phyloP scores from a whole-genome alignment of 768 basidiomycete species.

The Mycena sanguinolenta region DNA sequence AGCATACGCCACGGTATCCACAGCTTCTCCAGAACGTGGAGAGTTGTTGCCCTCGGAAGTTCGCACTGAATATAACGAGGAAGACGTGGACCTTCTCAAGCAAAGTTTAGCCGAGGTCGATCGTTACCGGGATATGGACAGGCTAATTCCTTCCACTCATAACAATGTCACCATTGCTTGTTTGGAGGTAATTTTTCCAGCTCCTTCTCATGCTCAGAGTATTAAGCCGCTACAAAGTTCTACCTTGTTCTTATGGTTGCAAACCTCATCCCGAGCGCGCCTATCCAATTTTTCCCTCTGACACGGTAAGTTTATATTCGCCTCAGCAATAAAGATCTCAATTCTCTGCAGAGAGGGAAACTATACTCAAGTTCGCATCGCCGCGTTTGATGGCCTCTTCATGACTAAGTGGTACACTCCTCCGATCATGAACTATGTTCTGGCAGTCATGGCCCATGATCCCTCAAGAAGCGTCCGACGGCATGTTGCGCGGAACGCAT shows the following conservation, averaged over 20 bases:
- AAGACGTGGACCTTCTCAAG: conserved; percentile 79
- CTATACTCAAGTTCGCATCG: conserved; percentile 89
- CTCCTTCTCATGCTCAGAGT: conserved; percentile 1
- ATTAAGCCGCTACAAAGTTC: conserved; percentile 63
- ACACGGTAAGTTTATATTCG: conserved; percentile 76
- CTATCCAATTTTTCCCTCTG: conserved; percentile 85
- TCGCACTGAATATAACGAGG: conserved; percentile 72
- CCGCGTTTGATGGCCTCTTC: conserved; percentile 95
- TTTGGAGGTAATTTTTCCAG: conserved; percentile 74
- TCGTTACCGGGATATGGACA: conserved; percentile 94
- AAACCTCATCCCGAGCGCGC: conserved; percentile 82
- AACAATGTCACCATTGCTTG: conserved; percentile 94
- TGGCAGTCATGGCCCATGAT: conserved; percentile 89
- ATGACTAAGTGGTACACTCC: conserved; percentile 90
- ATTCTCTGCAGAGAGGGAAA: conserved; percentile 83
- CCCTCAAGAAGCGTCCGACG: conserved; percentile 85
- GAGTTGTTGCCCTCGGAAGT: conserved; percentile 81
- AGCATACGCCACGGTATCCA: conserved; percentile 83
- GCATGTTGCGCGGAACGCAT: conserved; percentile 88
- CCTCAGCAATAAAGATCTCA: conserved; percentile 22
- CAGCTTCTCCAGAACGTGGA: conserved; percentile 82
- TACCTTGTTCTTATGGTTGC: conserved; percentile 83
- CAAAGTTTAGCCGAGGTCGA: conserved; percentile 87
- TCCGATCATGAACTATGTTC: conserved; percentile 87
- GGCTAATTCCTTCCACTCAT: conserved; percentile 93